Base-by-base conservation (phyloP, 306 rosid species). In the Abrus precatorius region DNA sequence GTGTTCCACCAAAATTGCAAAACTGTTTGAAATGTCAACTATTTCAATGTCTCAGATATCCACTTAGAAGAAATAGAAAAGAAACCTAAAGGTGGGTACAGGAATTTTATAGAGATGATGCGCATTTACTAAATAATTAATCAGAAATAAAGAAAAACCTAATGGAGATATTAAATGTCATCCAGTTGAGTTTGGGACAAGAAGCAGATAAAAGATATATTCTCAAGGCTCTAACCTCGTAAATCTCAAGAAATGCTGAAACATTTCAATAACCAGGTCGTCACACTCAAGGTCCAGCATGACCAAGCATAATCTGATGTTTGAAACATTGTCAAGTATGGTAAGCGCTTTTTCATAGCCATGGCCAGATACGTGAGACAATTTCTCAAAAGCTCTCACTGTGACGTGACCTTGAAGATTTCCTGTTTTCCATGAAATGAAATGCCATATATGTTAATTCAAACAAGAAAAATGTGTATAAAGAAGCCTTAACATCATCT, bases 211-310 rank as follows among this genome's bases (percentile, higher is more conserved):
- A 72, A 56, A 78, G 56, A 27, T 14, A 67, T 47, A 53, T 52
- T 14, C 49, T 13, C 3, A 62, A 8, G 82, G 82, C 81, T 53
- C 87, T 75, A 84, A 95, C 98, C 93, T 82, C 34, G 87, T 82
- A 61, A 47, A 20, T 72, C 84, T 83, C 10, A 92, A 81, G 89
- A 95, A 92, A 68, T 50, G 81, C 50, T 82, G 87, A 81, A 92
- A 91, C 95, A 92, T 95, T 76, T 95, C 87, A 54, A 88, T 56
- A 78, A 95, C 41, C 80, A 90, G 76, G 30, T 75, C 85, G 75
- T 93, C 82, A 72, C 98, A 92, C 52, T 86, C 92, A 53, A 95
- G 97, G 77, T 95, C 97, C 84, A 92, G 85, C 97, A 95, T 90
- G 83, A 92, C 72, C 88, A 95, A 69, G 76, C 85, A 85, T 57